phyloP scores from a whole-genome alignment of 1,284 basidiomycete genomes.

The Calocybe gambosa region DNA sequence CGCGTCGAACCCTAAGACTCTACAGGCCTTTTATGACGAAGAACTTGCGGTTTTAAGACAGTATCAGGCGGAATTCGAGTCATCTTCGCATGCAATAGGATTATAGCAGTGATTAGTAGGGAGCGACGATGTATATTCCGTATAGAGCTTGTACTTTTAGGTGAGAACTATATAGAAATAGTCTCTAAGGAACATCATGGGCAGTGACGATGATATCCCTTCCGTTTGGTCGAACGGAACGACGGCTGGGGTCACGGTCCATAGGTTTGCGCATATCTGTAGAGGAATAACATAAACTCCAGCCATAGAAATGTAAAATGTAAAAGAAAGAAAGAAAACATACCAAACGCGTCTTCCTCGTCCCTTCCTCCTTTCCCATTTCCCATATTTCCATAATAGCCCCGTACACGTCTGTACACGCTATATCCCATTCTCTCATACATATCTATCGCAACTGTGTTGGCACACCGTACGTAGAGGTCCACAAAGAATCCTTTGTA shows the following conservation, averaged over 20 bases:
- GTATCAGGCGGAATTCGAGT: constrained; percentile 45
- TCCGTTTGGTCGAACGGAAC: constrained; percentile 65
- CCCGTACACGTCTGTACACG: constrained; percentile 77
- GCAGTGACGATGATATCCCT: constrained; percentile 70
- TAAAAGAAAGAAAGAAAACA: constrained; percentile 26
- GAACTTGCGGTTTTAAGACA: constrained; percentile 47
- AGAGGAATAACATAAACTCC: constrained; percentile 1
- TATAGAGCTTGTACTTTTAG: background rate
- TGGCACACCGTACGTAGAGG: constrained; percentile 83
- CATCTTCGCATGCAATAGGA: constrained; percentile 50
- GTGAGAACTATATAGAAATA: background rate
- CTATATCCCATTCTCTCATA: constrained; percentile 86
- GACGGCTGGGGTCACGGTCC: constrained; percentile 54
- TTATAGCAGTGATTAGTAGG: too few species aligned
- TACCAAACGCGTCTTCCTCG: constrained; percentile 90
- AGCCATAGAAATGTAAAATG: background rate
- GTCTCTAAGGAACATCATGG: constrained; percentile 52
- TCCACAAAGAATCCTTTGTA: constrained; percentile 86
- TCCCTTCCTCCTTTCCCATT: constrained; percentile 61
- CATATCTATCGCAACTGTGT: constrained; percentile 72
- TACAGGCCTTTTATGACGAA: constrained; percentile 69
- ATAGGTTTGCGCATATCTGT: constrained; percentile 87
- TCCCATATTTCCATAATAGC: constrained; percentile 80
- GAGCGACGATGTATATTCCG: constrained; percentile 1
- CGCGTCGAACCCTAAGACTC: constrained; percentile 50